phyloP scores from a whole-genome alignment of 768 basidiomycete species.

The Termitomyces sp. region DNA sequence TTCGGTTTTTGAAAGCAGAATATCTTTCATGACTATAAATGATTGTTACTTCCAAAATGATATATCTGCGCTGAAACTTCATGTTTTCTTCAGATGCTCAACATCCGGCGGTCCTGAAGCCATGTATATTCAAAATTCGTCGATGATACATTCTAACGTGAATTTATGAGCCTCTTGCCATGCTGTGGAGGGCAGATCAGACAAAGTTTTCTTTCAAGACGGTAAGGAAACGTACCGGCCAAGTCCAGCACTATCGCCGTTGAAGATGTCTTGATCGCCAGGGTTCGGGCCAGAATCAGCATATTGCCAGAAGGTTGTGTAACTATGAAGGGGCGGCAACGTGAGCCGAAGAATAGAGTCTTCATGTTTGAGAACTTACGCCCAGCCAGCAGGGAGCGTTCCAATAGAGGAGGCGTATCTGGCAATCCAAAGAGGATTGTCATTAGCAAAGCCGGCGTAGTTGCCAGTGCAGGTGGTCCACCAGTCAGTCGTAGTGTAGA shows the following conservation, averaged over 20 bases:
- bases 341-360: background rate
- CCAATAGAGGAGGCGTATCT: constrained; percentile 43
- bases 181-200: background rate
- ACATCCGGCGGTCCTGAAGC: background rate
- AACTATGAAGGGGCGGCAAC: constrained; percentile 20
- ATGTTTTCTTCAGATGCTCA: background rate
- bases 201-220: no score
- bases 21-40: background rate
- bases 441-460: constrained; percentile 39
- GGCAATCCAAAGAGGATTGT: constrained; percentile 61
- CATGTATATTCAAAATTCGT: background rate
- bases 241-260: constrained; percentile 42
- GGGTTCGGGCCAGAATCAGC: constrained; percentile 49
- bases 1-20: background rate
- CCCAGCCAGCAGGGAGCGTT: constrained; percentile 55
- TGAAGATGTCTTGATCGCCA: constrained; percentile 54
- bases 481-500: constrained; percentile 64
- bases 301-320: constrained; percentile 57
- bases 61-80: background rate
- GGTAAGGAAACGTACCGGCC: constrained; percentile 23
- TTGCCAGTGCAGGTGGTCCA: constrained; percentile 66
- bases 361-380: constrained; percentile 20
- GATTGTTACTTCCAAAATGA: background rate
- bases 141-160: background rate
- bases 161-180: constrained; percentile 10